A percentile compares a stretch with the other conserved stretches of the same genome.
Conservation (phyloP, 1,139 yeast species). For the Candida tetrigidarum region DNA sequence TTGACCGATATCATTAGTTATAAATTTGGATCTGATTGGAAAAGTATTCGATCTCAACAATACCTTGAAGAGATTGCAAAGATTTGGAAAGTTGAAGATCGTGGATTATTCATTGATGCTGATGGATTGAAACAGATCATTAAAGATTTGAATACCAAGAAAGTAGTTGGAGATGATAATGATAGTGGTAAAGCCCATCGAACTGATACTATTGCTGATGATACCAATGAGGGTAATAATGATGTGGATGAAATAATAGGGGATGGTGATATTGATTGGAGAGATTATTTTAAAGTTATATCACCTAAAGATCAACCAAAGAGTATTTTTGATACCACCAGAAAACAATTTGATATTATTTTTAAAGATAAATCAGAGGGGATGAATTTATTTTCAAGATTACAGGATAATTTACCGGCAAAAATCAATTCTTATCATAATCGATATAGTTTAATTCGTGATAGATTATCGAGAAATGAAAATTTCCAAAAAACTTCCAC, state of each 20-base stretch:
- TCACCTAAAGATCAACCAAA: constrained; percentile 70
- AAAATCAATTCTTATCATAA: constrained; percentile 34
- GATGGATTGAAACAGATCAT: constrained; percentile 66
- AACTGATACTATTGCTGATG: constrained; percentile 40
- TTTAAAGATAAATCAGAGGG: constrained; percentile 19
- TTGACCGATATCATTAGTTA: constrained; percentile 76
- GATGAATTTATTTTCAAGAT: constrained; percentile 16
- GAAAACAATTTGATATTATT: constrained; percentile 62
- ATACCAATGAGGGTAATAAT: too few relatives aligned
- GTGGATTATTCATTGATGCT: constrained; percentile 85
- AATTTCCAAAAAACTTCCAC: constrained; percentile 60
- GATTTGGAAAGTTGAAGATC: constrained; percentile 85
- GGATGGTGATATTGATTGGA: constrained; percentile 55
- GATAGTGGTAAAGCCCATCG: constrained; percentile 25
- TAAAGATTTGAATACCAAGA: constrained; percentile 38
- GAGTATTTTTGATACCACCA: constrained; percentile 63
- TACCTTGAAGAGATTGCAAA: constrained; percentile 81
- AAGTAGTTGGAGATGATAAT: constrained; percentile 1
- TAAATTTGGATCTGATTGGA: constrained; percentile 87
- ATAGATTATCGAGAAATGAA: constrained; percentile 77
- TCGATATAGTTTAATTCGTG: constrained; percentile 65
- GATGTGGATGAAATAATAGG: constrained; percentile 14
- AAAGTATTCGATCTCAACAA: constrained; percentile 64
- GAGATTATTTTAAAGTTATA: constrained; percentile 69
- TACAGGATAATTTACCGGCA: constrained; percentile 25